Percentiles rank a stretch among this genome's conserved stretches.
phyloP scores from a whole-genome alignment of 2,329 filamentous ascomycete genomes.

The Davidsoniella australis region DNA sequence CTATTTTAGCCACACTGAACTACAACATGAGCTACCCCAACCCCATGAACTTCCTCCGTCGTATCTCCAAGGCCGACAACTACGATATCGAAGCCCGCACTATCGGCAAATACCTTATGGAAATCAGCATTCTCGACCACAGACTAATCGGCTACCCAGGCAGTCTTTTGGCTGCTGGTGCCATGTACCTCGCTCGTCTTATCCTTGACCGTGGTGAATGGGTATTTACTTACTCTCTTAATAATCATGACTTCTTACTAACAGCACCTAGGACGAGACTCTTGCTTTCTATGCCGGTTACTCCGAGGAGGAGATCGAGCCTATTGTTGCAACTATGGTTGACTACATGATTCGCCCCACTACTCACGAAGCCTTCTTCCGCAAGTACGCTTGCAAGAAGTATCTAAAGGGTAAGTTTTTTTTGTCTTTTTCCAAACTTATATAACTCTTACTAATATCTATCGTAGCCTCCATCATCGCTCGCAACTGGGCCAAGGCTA shows the following conservation, averaged over 20 bases:
- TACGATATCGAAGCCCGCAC: constrained; percentile 98
- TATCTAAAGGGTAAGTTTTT: constrained; percentile 78
- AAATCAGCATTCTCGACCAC: constrained; percentile 90
- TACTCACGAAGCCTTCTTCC: constrained; percentile 93
- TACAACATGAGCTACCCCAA: constrained; percentile 98
- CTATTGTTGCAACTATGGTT: constrained; percentile 85
- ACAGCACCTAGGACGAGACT: constrained; percentile 50
- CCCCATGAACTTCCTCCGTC: constrained; percentile 98
- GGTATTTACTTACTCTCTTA: constrained; percentile 38
- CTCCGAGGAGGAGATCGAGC: constrained; percentile 79
- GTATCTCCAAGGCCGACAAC: constrained; percentile 97
- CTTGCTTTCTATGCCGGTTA: constrained; percentile 86
- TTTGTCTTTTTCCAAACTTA: no score
- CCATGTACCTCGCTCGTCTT: constrained; percentile 86
- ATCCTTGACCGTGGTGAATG: constrained; percentile 84
- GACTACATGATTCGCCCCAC: constrained; percentile 88
- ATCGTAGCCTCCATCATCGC: constrained; percentile 10
- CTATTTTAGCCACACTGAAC: constrained; percentile 76
- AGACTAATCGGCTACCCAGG: constrained; percentile 81
- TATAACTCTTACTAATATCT: neutral
- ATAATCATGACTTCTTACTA: constrained; percentile 16
- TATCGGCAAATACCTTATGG: constrained; percentile 91
- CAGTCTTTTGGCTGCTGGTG: constrained; percentile 75
- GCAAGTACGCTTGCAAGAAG: constrained; percentile 99
- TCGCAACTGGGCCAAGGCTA: constrained; percentile 73